Evolutionary conservation across 2,329 filamentous ascomycete genomes (phyloP).

Genomic region (Helminthosporium solani): DNA sequence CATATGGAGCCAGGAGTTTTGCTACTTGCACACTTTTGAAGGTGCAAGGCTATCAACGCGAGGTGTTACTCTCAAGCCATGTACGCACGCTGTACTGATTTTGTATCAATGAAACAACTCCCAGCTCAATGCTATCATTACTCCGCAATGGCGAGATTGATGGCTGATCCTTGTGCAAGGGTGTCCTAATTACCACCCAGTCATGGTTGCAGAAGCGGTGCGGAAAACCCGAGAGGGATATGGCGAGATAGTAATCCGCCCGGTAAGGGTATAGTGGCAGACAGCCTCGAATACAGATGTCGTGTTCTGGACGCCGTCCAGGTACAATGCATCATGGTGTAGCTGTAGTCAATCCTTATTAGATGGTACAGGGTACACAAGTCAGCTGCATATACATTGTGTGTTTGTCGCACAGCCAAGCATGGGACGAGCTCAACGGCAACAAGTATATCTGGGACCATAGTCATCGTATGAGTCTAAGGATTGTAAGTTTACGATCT

Average conservation of each 20-base stretch:
- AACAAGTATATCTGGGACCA: not conserved
- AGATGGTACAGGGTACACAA: not conserved
- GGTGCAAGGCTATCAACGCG: not conserved
- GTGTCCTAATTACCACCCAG: not conserved
- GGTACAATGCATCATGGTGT: slow-evolving; percentile 2
- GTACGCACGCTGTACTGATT: slow-evolving; percentile 2
- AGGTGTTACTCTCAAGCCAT: slow-evolving; percentile 6
- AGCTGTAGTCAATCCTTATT: not conserved
- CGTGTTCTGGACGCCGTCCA: slow-evolving; percentile 8
- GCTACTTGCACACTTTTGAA: not conserved
- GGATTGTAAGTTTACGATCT: not conserved
- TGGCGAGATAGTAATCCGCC: slow-evolving; percentile 2
- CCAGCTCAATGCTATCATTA: not conserved
- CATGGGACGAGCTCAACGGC: not conserved
- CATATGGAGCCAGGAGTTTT: not conserved
- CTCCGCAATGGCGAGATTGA: slow-evolving; percentile 3
- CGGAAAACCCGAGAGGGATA: not conserved
- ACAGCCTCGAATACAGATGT: not conserved
- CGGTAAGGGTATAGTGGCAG: slow-evolving; percentile 1
- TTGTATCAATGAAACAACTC: not conserved
- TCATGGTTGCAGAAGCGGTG: slow-evolving; percentile 4
- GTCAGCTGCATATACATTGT: not conserved
- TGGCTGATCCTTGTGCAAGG: slow-evolving; percentile 1
- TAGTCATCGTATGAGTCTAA: slow-evolving; percentile 2
- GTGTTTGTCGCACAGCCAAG: not conserved